Evolutionary conservation across 768 basidiomycete species (phyloP).

Genomic region (Boletus reticuloceps): DNA sequence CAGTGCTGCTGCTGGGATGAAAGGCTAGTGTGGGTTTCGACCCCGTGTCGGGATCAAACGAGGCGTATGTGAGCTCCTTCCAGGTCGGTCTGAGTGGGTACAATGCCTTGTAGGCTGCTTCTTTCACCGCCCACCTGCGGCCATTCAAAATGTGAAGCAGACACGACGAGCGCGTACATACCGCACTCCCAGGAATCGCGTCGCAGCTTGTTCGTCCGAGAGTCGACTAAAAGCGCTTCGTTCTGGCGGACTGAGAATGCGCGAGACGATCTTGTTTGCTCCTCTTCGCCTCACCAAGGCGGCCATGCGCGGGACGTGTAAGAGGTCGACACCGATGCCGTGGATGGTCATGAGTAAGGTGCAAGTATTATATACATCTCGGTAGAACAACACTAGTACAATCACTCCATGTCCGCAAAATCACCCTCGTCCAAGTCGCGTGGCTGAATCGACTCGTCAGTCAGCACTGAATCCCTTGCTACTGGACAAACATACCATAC

Average conservation of each 20-base stretch:
- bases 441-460: conserved; percentile 48
- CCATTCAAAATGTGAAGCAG: neutral
- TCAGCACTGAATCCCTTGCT: conserved; percentile 3
- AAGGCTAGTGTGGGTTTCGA: conserved; percentile 45
- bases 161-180: conserved; percentile 23
- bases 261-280: conserved; percentile 46
- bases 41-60: conserved; percentile 30
- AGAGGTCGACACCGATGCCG: conserved; percentile 75
- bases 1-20: conserved; percentile 1
- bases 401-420: conserved; percentile 70
- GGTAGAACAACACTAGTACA: too few relatives aligned
- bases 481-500: conserved; percentile 49
- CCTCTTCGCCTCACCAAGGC: conserved; percentile 50
- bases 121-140: conserved; percentile 77
- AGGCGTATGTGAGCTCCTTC: conserved; percentile 65
- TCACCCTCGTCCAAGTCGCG: conserved; percentile 93
- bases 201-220: conserved; percentile 15
- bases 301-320: conserved; percentile 64
- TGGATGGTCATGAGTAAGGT: conserved; percentile 51
- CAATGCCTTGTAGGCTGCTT: conserved; percentile 84
- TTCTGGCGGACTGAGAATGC: conserved; percentile 57
- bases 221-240: conserved; percentile 34
- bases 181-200: conserved; percentile 72
- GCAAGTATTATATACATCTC: neutral
- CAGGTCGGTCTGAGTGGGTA: conserved; percentile 68